phyloP scores from a whole-genome alignment of 2,329 filamentous ascomycete species.

The Trichophyton mentagrophytes region DNA sequence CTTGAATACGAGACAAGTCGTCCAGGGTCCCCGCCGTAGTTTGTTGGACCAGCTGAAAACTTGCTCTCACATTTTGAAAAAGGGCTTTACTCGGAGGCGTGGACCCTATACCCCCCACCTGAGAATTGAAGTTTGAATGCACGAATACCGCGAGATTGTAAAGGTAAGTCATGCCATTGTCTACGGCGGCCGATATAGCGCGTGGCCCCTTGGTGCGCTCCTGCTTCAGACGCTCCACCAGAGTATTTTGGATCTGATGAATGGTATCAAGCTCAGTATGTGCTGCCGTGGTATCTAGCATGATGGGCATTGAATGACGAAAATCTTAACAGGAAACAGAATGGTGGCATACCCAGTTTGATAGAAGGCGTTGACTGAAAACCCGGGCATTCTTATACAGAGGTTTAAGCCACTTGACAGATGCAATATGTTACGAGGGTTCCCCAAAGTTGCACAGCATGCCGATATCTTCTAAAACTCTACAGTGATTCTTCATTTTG shows the following conservation, averaged over 20 bases:
- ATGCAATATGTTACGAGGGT: too few species aligned
- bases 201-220: background rate
- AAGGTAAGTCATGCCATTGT: background rate
- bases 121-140: background rate
- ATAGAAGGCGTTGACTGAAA: too few species aligned
- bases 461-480: too few species aligned
- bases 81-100: background rate
- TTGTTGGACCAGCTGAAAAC: background rate
- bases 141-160: background rate
- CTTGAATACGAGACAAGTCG: background rate
- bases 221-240: background rate
- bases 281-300: background rate
- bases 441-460: too few species aligned
- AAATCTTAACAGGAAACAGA: too few species aligned
- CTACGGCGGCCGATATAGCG: background rate
- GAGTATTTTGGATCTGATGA: background rate
- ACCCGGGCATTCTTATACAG: too few species aligned
- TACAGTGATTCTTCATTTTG: too few species aligned
- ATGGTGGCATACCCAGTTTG: too few species aligned
- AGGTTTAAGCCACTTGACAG: too few species aligned
- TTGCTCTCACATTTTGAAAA: background rate
- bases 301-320: background rate
- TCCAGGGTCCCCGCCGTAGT: background rate
- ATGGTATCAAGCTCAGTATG: background rate
- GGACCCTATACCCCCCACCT: background rate